phyloP scores from a whole-genome alignment of 1,284 basidiomycete species.

The Heliocybe sulcata region DNA sequence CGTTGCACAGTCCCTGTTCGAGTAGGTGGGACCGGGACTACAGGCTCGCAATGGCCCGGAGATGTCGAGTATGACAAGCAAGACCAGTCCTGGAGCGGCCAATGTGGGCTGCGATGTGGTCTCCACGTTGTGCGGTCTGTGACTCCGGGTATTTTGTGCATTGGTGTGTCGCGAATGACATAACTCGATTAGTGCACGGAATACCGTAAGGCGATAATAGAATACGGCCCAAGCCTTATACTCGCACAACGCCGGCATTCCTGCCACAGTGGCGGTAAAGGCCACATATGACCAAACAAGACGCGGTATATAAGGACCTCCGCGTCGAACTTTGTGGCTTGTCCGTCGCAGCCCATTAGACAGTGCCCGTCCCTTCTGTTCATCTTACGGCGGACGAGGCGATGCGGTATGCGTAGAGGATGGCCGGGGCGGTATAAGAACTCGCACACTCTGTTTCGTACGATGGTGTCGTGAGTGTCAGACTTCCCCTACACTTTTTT shows the following conservation, averaged over 20 bases:
- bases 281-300: not conserved
- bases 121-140: too few species aligned
- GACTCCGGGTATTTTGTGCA: too few species aligned
- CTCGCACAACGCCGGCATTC: too few species aligned
- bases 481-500: constrained; percentile 54
- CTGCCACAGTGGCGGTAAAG: too few species aligned
- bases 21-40: not conserved
- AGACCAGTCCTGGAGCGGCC: too few species aligned
- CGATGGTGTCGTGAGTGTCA: constrained; percentile 65
- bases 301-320: not conserved
- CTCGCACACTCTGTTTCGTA: constrained; percentile 36
- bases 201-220: too few species aligned
- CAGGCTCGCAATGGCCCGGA: not conserved
- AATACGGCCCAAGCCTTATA: not conserved
- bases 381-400: constrained; percentile 46
- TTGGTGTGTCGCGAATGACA: too few species aligned
- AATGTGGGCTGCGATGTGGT: too few species aligned
- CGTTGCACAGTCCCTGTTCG: not conserved
- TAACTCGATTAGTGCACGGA: too few species aligned
- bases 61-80: too few species aligned
- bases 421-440: constrained; percentile 52
- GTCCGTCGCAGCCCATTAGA: constrained; percentile 60
- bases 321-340: constrained; percentile 7
- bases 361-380: constrained; percentile 57
- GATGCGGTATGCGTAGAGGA: constrained; percentile 69